Base-by-base conservation (phyloP, 176 grass and related monocot genomes). In the Aegilops tauschii region DNA sequence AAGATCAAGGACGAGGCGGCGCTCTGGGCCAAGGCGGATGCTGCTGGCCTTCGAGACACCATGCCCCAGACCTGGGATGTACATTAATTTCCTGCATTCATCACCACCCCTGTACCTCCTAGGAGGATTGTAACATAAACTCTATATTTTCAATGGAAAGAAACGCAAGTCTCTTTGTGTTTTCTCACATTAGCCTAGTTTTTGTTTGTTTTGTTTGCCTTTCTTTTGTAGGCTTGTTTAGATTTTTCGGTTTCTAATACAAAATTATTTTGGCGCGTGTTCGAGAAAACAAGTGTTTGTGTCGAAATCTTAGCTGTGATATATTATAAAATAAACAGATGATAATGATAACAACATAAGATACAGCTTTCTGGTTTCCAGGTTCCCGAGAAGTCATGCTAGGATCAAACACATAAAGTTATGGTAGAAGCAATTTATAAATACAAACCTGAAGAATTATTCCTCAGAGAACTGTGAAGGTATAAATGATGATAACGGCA, bases 371-470 rank as follows among this genome's bases (percentile, higher is more conserved):
- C 32, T 73, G 50, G 25, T 83, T 63, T 42, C 45, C 35, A 80
- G 6, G 10, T 87, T 65, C 42, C 44, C 21, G 49, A 72, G 23
- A 74, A 79, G 4, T 52, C 30, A 21, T 77, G 7, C 13, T 7
- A 36, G 62, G 66, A 59, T 85, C 42, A 82, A 90, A 85, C 30
- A 73, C 20, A 47, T 30, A 85, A 13, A 67, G 18, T 58, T 65
- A 65, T 61, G 59, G 49, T 14, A 90, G 35, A 65, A 28, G 56
- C 7, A 76, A 61, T 29, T 59, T 67, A 44, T 66, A 85, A 80
- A 83, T 61, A 20, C 58, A 89, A 86, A 98, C 96, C 96, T 98
- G 96, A 98, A 89, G 89, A 92, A 91, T 95, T 95, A 80, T 92
- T 87, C 52, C 77, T 94, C 84, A 98, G 87, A 88, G 96, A 95